These are phyloP conservation scores for Onygenales sp. DNA, from an alignment of 2,329 filamentous ascomycete species.

Conservation along the genomic window DNA sequence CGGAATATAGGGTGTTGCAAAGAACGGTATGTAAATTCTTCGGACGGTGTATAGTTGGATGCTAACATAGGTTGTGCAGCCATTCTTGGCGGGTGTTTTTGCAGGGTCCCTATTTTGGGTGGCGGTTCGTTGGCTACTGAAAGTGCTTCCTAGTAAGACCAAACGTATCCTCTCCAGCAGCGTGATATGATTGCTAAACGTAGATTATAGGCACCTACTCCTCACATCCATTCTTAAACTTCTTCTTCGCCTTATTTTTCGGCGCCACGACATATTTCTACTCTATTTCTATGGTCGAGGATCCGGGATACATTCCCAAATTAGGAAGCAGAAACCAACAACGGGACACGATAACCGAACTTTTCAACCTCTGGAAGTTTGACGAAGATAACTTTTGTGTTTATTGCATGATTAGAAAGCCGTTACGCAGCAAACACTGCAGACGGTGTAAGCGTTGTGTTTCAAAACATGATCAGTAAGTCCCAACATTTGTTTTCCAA, in stretches of 20 bases:
- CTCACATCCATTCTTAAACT: conserved; percentile 62
- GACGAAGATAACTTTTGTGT: conserved; percentile 93
- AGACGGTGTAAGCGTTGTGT: conserved; percentile 84
- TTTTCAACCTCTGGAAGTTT: conserved; percentile 77
- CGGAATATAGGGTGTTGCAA: conserved; percentile 82
- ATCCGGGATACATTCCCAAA: conserved; percentile 90
- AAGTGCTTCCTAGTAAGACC: conserved; percentile 59
- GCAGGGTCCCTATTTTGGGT: conserved; percentile 76
- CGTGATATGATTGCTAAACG: background rate
- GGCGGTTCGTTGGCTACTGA: conserved; percentile 63
- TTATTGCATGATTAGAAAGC: conserved; percentile 86
- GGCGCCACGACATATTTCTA: conserved; percentile 77
- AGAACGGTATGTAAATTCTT: conserved; percentile 57
- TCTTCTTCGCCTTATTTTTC: conserved; percentile 59
- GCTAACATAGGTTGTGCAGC: conserved; percentile 40
- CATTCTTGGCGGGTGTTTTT: conserved; percentile 91
- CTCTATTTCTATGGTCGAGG: conserved; percentile 69
- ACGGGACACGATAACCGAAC: conserved; percentile 76
- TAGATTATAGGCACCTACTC: conserved; percentile 46
- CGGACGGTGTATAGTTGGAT: conserved; percentile 1
- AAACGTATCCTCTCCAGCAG: conserved; percentile 1
- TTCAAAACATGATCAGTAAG: conserved; percentile 92
- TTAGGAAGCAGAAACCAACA: conserved; percentile 82
- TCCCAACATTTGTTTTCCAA: conserved; percentile 13
- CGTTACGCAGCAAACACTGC: conserved; percentile 92